Evolutionary conservation across 2,329 filamentous ascomycete species (phyloP).

Genomic region (Gnomoniopsis sp.): DNA sequence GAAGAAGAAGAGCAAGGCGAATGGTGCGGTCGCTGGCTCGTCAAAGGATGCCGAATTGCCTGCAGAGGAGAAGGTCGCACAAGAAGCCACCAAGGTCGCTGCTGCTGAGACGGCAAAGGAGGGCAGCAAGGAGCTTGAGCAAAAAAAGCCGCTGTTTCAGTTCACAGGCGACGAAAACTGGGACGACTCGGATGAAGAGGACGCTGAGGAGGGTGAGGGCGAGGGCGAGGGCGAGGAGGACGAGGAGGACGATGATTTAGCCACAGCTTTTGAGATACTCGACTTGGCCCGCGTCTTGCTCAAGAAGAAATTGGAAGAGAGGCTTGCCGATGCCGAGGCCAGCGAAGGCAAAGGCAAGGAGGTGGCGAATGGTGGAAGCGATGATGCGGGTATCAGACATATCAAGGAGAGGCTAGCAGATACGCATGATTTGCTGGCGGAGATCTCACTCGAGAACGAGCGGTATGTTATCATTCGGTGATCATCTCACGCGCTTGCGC

Average conservation of each 20-base stretch:
- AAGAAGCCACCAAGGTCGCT: neutral
- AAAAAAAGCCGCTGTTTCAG: slow-evolving; percentile 79
- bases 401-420: slow-evolving; percentile 86
- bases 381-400: slow-evolving; percentile 44
- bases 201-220: slow-evolving; percentile 23
- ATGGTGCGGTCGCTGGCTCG: slow-evolving; percentile 19
- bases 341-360: slow-evolving; percentile 43
- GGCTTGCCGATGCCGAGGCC: slow-evolving; percentile 31
- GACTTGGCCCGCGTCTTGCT: slow-evolving; percentile 72
- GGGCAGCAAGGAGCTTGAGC: slow-evolving; percentile 36
- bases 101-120: slow-evolving; percentile 25
- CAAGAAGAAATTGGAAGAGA: slow-evolving; percentile 47
- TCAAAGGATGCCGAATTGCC: too few species aligned
- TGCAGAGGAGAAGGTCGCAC: slow-evolving; percentile 28
- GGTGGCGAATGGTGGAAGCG: slow-evolving; percentile 30
- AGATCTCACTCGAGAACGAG: slow-evolving; percentile 97
- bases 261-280: slow-evolving; percentile 78
- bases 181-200: slow-evolving; percentile 72
- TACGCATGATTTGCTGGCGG: slow-evolving; percentile 88
- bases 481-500: neutral
- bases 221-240: slow-evolving; percentile 44
- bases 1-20: slow-evolving; percentile 46
- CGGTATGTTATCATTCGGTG: slow-evolving; percentile 42
- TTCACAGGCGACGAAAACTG: slow-evolving; percentile 95
- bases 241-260: slow-evolving; percentile 69